Evolutionary conservation across 192 early-diverging fungal genomes (phyloP).

Genomic region (Backusella tuberculispora): DNA sequence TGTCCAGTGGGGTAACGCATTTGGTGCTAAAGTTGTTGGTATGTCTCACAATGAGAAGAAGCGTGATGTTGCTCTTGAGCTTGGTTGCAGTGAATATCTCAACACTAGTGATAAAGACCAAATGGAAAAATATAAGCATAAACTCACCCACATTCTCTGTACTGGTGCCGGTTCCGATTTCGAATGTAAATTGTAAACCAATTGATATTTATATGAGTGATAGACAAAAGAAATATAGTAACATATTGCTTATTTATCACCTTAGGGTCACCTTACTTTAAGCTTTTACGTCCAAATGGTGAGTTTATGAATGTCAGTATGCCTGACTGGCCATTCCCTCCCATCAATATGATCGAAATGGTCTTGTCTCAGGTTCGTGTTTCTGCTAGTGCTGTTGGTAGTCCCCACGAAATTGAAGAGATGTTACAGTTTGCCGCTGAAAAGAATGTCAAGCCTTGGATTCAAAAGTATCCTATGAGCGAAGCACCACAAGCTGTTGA

Average conservation of each 20-base stretch:
- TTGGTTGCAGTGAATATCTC: slow-evolving; percentile 53
- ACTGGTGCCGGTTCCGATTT: slow-evolving; percentile 22
- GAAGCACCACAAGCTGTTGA: slow-evolving; percentile 65
- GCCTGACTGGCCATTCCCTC: slow-evolving; percentile 47
- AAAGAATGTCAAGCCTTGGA: slow-evolving; percentile 56
- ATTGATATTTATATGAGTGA: neutral
- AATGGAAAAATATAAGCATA: neutral
- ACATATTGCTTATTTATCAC: neutral
- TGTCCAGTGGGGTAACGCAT: slow-evolving; percentile 54
- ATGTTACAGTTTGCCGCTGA: slow-evolving; percentile 64
- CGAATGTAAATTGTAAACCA: slow-evolving; percentile 14
- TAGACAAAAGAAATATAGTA: neutral
- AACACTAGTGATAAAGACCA: slow-evolving; percentile 18
- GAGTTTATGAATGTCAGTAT: slow-evolving; percentile 66
- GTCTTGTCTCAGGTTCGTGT: slow-evolving; percentile 41
- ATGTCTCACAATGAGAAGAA: slow-evolving; percentile 62
- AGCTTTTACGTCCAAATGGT: slow-evolving; percentile 41
- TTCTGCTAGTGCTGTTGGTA: slow-evolving; percentile 62
- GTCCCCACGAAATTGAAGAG: slow-evolving; percentile 52
- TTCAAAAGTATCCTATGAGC: slow-evolving; percentile 62
- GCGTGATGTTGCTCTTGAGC: slow-evolving; percentile 56
- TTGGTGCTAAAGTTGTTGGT: slow-evolving; percentile 56
- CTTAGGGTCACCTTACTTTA: slow-evolving; percentile 17
- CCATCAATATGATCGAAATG: slow-evolving; percentile 15
- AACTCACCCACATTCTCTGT: slow-evolving; percentile 37